Evolutionary conservation across 768 basidiomycete genomes (phyloP), one percentile per base, ranked within the genome.

Genomic region (Candolleomyces efflorescens): DNA sequence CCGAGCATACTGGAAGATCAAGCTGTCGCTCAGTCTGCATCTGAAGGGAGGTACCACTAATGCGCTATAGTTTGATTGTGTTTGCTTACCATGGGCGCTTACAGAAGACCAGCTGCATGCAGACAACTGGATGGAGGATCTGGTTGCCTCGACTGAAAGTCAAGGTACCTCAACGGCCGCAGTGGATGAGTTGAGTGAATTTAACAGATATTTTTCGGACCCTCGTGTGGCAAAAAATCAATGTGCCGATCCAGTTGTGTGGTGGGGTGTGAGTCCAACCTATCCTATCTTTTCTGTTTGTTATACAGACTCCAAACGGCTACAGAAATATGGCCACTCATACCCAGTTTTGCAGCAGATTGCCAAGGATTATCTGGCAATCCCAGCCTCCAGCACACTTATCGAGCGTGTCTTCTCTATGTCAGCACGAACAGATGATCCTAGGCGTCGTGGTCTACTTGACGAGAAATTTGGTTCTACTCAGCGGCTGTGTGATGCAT

Each of bases 401-500:
- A 49, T 54, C 22, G 54, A 62, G 50, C 26, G 49, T 18, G 53
- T 43, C 1, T 62, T 62, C 26, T 62, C 60, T 11, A 47, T 62
- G 49, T 62, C 60, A 22, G 54, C 23, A 6, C 13, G 37, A 3
- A 62, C 60, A 39, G 58, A 62, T 62, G 53, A 62, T 39, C 58
- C 60, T 17, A 20, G 39, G 9, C 10, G 47, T 1, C 5, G 52
- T 23, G 23, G 32, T 22, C 54, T 61, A 57, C 32, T 38, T 18
- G 43, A 39, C 15, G 37, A n/a, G 5, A 61, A 54, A 18, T 58
- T 61, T 45, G 53, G 60, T 7, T 47, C 26, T n/a, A 38, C 53
- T 10, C 60, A 61, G 37, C 44, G 38, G 9, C 24, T 61, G 5
- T 15, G 53, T 18, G 60, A 53, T 41, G 57, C 43, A 15, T 61